These are phyloP conservation scores for Colletotrichum sp. DNA, from an alignment of 2,329 filamentous ascomycete genomes.

Conservation along the genomic window DNA sequence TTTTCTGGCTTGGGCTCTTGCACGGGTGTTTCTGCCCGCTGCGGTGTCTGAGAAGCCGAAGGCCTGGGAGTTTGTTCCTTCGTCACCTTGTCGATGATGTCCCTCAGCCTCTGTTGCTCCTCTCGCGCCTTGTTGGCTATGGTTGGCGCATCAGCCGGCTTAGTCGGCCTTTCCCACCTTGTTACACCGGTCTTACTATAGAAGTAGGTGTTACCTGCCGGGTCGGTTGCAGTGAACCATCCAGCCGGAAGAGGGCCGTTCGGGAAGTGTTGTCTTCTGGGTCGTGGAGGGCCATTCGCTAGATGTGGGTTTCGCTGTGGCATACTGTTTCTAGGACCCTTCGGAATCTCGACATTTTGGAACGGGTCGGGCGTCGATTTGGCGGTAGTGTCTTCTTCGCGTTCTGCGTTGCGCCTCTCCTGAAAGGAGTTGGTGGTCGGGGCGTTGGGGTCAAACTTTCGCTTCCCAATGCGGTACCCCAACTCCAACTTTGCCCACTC, in stretches of 20 bases:
- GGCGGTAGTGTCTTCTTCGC: slow-evolving; percentile 41
- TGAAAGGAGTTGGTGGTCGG: slow-evolving; percentile 60
- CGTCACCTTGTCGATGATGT: slow-evolving; percentile 85
- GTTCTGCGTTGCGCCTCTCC: slow-evolving; percentile 61
- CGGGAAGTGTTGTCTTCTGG: slow-evolving; percentile 59
- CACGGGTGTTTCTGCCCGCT: slow-evolving; percentile 58
- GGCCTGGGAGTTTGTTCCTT: slow-evolving; percentile 66
- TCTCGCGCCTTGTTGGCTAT: slow-evolving; percentile 67
- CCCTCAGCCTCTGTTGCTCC: slow-evolving; percentile 77
- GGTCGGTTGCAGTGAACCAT: slow-evolving; percentile 81
- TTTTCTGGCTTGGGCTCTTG: slow-evolving; percentile 71
- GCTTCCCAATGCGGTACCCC: slow-evolving; percentile 90
- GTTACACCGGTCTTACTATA: slow-evolving; percentile 80
- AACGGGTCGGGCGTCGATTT: slow-evolving; percentile 47
- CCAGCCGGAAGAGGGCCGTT: slow-evolving; percentile 73
- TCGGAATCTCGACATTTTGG: slow-evolving; percentile 57
- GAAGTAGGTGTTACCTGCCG: slow-evolving; percentile 79
- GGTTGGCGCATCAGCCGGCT: slow-evolving; percentile 68
- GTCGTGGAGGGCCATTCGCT: slow-evolving; percentile 42
- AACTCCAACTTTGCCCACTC: slow-evolving; percentile 91
- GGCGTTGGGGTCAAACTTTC: slow-evolving; percentile 79
- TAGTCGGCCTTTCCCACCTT: slow-evolving; percentile 81
- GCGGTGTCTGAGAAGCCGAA: slow-evolving; percentile 67
- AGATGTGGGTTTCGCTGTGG: slow-evolving; percentile 59
- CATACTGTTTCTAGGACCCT: slow-evolving; percentile 65